phyloP scores from a whole-genome alignment of 73 alveolate genomes.

The Tetrahymena elliotti region DNA sequence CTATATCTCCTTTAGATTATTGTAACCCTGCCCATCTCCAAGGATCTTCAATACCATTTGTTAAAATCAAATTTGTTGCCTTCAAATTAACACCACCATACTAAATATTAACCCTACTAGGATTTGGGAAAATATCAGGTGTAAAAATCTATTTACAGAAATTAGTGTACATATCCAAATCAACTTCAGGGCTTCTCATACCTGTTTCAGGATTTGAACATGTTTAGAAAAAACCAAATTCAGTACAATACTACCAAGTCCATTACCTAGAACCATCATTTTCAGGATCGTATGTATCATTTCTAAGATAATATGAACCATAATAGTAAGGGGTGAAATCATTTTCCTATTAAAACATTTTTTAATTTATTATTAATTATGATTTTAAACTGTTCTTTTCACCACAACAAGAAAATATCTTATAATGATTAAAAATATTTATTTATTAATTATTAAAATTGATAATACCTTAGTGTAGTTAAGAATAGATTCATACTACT shows the following conservation, averaged over 20 bases:
- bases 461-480: slow-evolving; percentile 8
- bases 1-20: slow-evolving; percentile 18
- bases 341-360: not conserved
- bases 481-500: slow-evolving; percentile 5
- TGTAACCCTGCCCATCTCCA: slow-evolving; percentile 67
- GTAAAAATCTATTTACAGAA: not conserved
- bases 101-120: slow-evolving; percentile 41
- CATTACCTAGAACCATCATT: slow-evolving; percentile 19
- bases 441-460: not conserved
- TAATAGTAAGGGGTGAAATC: not conserved
- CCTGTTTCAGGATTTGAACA: slow-evolving; percentile 10
- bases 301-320: slow-evolving; percentile 24
- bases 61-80: slow-evolving; percentile 50
- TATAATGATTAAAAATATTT: too few relatives aligned
- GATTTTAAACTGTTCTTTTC: too few relatives aligned
- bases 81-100: slow-evolving; percentile 37
- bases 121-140: slow-evolving; percentile 29
- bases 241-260: slow-evolving; percentile 37
- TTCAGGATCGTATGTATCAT: slow-evolving; percentile 7
- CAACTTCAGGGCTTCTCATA: not conserved
- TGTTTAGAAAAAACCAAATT: slow-evolving; percentile 40
- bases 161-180: not conserved
- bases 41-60: slow-evolving; percentile 69
- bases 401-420: too few relatives aligned
- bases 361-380: not conserved